Evolutionary conservation across 768 basidiomycete species (phyloP), one percentile per base, ranked within the genome.

Genomic region (Russula griseocarnosa): DNA sequence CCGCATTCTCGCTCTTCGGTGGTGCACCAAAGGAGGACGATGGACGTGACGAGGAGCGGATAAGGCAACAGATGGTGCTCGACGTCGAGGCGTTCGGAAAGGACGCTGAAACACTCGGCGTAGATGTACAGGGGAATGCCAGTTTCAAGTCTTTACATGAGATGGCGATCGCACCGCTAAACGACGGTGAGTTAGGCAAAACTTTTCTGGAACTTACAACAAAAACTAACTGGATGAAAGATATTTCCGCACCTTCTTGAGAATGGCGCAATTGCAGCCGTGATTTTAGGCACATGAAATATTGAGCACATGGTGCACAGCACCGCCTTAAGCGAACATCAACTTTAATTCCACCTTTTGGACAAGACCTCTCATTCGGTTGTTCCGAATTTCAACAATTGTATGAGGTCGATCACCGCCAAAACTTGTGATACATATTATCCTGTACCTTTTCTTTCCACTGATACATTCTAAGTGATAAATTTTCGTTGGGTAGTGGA

Each of bases 51-150:
- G 94, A 97, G 72, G 92, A 96, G 71, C 86, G 92, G 49, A 94
- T 98, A 64, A 84, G 84, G 51, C 75, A 75, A 55, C 94, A 95
- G 74, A 88, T 98, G 89, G 80, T 87, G 52, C 75, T 92, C 18
- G 97, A 99, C 70, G 90, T 96, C 0, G 83, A 88, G 54, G 87
- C 87, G 9, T 87, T 98, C 68, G 90, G 86, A 11, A 81, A 81
- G 69, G 94, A 96, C 61, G 94, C 88, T 1, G 74, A 80, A 66
- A 75, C 79, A 26, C 73, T 98, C 30, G 89, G 86, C 3, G 83
- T 95, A 5, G 78, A 84, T n/a, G 73, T 87, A 0, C 72, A 77
- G 20, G 77, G 73, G 1, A 82, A 81, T 63, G 76, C 81, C 58
- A 76, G 82, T 20, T 92, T 83, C 72, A 70, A 75, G 46, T 72